Base-by-base conservation (phyloP, 192 early-diverging fungal species). In the Dissophora globulifera region DNA sequence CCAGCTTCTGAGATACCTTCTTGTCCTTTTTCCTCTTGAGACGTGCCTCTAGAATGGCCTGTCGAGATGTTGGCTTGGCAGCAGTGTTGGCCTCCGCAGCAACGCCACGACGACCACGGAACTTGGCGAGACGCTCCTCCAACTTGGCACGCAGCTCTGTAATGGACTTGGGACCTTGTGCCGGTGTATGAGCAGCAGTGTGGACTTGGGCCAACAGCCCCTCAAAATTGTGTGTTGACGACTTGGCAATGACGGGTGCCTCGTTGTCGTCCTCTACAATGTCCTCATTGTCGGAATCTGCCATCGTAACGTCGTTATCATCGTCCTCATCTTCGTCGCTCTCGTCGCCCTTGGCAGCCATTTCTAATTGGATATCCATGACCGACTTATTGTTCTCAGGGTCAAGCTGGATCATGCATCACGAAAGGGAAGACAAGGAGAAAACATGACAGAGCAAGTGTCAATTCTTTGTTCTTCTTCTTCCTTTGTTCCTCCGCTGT, bases 41-140 rank as follows among this genome's bases (percentile, higher is more conserved):
- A 69, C 94, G 87, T 74, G 83, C 89, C 60, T 93, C 87, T 47
- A 94, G 76, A 65, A 94, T 88, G 12, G 92, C 92, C 50, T 93
- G 89, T 35, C 93, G 80, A 47, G 84, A 86, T 19, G 78, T 74
- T 12, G 87, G 83, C 30, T 83, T 85, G 17, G 84, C 46, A 29
- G 83, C 85, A 52, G 68, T 76, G 40, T 41, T 50, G 25, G 53
- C 51, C 50, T 64, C 63, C 15, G 60, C 62, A 49, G 35, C 48
- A 23, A 48, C 62, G 10, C 62, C 62, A 45, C 66, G 57, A 13
- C 50, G 46, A 25, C 62, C 65, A 60, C 74, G 69, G 32, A 81
- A 20, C 57, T 68, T 68, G 17, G 74, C 48, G 23, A 81, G 65
- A 45, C 80, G 80, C 22, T 81, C 74, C 23, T 70, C 55, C 25